Evolutionary conservation across 1,139 yeast genomes (phyloP).

Genomic region (Kodamaea sp.): DNA sequence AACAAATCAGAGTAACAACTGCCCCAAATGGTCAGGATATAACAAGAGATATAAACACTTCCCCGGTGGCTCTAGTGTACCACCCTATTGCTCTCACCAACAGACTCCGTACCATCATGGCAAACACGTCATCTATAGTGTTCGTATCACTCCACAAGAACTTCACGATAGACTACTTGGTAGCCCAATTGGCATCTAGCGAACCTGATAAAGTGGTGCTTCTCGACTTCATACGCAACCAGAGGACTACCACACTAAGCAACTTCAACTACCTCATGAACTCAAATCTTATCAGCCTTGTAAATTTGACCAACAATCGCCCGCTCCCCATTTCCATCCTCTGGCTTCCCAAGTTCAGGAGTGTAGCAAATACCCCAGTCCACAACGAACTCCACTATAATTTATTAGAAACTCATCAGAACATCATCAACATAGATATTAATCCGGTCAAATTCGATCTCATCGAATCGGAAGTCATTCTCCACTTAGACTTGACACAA

Average conservation of each 20-base stretch:
- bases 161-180: slow-evolving; percentile 5
- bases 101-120: background rate
- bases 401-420: background rate
- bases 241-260: background rate
- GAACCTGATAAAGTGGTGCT: slow-evolving; percentile 6
- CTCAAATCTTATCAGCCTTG: slow-evolving; percentile 12
- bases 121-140: background rate
- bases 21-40: too few species aligned
- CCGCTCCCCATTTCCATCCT: slow-evolving; percentile 13
- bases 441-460: slow-evolving; percentile 3
- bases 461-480: slow-evolving; percentile 12
- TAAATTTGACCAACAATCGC: background rate
- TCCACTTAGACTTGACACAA: slow-evolving; percentile 17
- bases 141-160: slow-evolving; percentile 3
- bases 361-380: slow-evolving; percentile 6
- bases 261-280: slow-evolving; percentile 11
- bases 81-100: slow-evolving; percentile 3
- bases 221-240: slow-evolving; percentile 4
- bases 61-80: slow-evolving; percentile 8
- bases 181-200: slow-evolving; percentile 1
- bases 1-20: slow-evolving; percentile 2
- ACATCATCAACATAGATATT: slow-evolving; percentile 4
- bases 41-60: too few species aligned
- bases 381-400: background rate
- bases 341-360: slow-evolving; percentile 24